phyloP scores from a whole-genome alignment of 345 rosid genomes.

The Dipteronia sinensis region DNA sequence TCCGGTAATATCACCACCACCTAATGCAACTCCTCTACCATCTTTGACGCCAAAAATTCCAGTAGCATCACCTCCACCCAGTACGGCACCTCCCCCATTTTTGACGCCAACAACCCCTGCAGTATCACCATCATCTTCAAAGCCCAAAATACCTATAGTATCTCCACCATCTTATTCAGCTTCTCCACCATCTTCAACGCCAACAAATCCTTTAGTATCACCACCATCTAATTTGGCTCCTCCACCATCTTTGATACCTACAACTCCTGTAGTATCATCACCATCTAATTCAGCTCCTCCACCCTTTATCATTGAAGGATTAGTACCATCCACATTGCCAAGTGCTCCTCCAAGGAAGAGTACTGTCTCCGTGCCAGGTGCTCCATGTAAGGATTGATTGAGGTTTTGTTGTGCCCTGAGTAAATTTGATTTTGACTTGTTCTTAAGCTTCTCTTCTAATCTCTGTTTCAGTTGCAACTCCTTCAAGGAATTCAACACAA shows the following conservation, averaged over 20 bases:
- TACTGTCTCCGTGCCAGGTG: slow-evolving; percentile 37
- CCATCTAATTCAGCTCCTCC: slow-evolving; percentile 30
- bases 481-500: slow-evolving; percentile 21
- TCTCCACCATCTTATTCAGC: neutral
- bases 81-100: slow-evolving; percentile 18
- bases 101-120: slow-evolving; percentile 25
- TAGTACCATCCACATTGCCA: slow-evolving; percentile 24
- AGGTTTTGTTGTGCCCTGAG: slow-evolving; percentile 2
- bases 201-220: slow-evolving; percentile 23
- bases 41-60: neutral
- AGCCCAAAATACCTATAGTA: neutral
- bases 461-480: slow-evolving; percentile 29
- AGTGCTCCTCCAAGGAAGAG: slow-evolving; percentile 38
- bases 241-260: slow-evolving; percentile 28
- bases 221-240: slow-evolving; percentile 34
- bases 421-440: slow-evolving; percentile 17
- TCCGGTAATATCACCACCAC: neutral
- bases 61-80: neutral
- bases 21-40: neutral
- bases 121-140: slow-evolving; percentile 16
- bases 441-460: slow-evolving; percentile 12
- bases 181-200: neutral
- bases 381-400: slow-evolving; percentile 41
- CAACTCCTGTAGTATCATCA: slow-evolving; percentile 14
- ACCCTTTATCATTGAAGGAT: slow-evolving; percentile 21